phyloP scores from a whole-genome alignment of 495 filamentous ascomycete species.

The Xylaria sp. region DNA sequence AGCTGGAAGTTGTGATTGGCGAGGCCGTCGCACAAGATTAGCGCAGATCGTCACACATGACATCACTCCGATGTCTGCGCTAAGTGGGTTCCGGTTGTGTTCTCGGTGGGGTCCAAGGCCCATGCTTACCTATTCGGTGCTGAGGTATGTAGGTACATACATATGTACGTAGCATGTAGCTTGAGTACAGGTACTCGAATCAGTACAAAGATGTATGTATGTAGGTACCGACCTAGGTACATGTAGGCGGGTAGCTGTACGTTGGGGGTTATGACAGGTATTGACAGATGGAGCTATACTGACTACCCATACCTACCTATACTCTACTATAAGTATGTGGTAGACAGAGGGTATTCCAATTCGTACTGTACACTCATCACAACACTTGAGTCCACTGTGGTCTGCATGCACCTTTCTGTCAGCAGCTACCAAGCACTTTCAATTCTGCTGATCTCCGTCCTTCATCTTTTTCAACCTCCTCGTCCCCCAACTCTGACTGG shows the following conservation, averaged over 20 bases:
- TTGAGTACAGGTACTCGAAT: neutral
- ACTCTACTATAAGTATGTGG: too few relatives aligned
- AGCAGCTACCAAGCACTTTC: neutral
- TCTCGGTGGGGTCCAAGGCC: conserved; percentile 5
- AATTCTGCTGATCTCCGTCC: conserved; percentile 5
- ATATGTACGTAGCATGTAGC: too few relatives aligned
- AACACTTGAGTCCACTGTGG: neutral
- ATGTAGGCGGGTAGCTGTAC: conserved; percentile 1
- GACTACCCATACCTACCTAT: too few relatives aligned
- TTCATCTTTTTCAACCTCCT: conserved; percentile 5
- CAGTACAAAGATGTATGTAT: neutral
- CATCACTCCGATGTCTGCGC: conserved; percentile 21
- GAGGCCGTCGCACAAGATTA: conserved; percentile 20
- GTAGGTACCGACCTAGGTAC: neutral
- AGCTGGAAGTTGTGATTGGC: conserved; percentile 21
- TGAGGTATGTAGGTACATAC: neutral
- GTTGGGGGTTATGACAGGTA: neutral
- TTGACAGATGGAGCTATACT: too few relatives aligned
- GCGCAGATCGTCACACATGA: conserved; percentile 27
- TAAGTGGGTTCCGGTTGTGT: neutral
- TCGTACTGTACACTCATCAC: neutral
- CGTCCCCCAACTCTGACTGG: neutral
- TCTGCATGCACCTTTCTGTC: neutral
- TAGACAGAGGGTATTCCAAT: neutral
- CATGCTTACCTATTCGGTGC: neutral